A percentile compares a stretch with the other conserved stretches of the same genome.
Conservation (phyloP, 345 rosid species). For the Arabis hirsuta region DNA sequence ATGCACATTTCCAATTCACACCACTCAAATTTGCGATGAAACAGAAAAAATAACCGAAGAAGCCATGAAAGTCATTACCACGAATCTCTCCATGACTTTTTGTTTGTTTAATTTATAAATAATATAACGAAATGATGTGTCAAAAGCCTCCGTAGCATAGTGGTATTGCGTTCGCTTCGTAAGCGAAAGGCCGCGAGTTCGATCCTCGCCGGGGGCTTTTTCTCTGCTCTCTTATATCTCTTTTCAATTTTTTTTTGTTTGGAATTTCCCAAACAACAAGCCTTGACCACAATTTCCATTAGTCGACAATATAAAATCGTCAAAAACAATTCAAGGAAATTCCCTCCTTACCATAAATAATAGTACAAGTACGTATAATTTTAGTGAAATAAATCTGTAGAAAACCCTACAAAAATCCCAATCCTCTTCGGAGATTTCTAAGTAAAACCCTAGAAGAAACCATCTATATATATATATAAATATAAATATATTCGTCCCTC, state of each 20-base stretch:
- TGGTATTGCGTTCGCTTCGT: slow-evolving; percentile 99
- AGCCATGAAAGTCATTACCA: too few relatives aligned
- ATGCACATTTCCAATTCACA: too few relatives aligned
- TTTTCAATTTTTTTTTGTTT: not conserved
- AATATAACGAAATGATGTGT: rapidly evolving
- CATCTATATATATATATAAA: not conserved
- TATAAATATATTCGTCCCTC: slow-evolving; percentile 4
- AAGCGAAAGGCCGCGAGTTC: slow-evolving; percentile 99
- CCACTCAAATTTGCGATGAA: too few relatives aligned
- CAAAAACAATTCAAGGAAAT: slow-evolving; percentile 11
- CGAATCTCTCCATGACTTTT: too few relatives aligned
- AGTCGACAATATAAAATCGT: not conserved
- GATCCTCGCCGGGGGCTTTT: slow-evolving; percentile 81
- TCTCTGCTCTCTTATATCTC: not conserved
- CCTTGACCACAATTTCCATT: slow-evolving; percentile 24
- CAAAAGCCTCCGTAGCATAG: slow-evolving; percentile 85
- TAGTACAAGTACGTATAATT: not conserved
- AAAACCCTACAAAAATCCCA: slow-evolving; percentile 24
- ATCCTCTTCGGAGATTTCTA: slow-evolving; percentile 40
- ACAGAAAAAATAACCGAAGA: too few relatives aligned
- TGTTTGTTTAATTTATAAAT: too few relatives aligned
- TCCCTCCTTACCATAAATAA: slow-evolving; percentile 23
- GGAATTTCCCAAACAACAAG: not conserved
- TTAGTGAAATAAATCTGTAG: slow-evolving; percentile 10
- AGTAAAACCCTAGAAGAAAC: slow-evolving; percentile 38